phyloP scores from a whole-genome alignment of 2,329 filamentous ascomycete genomes.

The Domatiomyces globalis region DNA sequence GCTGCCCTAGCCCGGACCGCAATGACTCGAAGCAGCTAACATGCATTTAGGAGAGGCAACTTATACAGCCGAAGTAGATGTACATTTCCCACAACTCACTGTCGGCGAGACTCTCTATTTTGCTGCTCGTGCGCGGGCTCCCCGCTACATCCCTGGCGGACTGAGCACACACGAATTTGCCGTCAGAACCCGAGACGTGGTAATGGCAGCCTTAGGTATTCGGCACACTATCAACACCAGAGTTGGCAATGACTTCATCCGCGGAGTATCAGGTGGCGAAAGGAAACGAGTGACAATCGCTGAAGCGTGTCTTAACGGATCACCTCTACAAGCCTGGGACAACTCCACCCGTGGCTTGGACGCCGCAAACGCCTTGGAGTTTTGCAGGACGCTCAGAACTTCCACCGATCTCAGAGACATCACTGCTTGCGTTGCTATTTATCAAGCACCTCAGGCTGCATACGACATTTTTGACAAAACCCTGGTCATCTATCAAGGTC shows the following conservation, averaged over 20 bases:
- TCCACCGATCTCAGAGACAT: conserved; percentile 36
- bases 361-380: conserved; percentile 44
- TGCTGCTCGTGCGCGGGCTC: conserved; percentile 40
- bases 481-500: conserved; percentile 59
- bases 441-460: conserved; percentile 38
- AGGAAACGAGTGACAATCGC: conserved; percentile 49
- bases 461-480: conserved; percentile 60
- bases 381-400: conserved; percentile 39
- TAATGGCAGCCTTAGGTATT: conserved; percentile 39
- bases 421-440: conserved; percentile 44
- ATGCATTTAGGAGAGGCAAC: conserved; percentile 51
- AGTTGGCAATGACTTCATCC: conserved; percentile 43
- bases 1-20: background rate
- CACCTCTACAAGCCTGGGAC: conserved; percentile 33
- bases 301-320: conserved; percentile 35
- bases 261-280: conserved; percentile 49
- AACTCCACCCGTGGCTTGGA: conserved; percentile 41
- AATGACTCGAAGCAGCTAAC: background rate
- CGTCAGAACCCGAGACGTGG: conserved; percentile 30
- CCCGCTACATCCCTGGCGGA: conserved; percentile 25
- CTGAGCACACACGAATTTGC: conserved; percentile 32
- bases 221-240: conserved; percentile 34
- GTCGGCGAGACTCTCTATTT: conserved; percentile 62
- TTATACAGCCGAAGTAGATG: conserved; percentile 73
- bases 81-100: conserved; percentile 62